Evolutionary conservation across 2,329 filamentous ascomycete species (phyloP).

Genomic region (Exophiala spinifera): DNA sequence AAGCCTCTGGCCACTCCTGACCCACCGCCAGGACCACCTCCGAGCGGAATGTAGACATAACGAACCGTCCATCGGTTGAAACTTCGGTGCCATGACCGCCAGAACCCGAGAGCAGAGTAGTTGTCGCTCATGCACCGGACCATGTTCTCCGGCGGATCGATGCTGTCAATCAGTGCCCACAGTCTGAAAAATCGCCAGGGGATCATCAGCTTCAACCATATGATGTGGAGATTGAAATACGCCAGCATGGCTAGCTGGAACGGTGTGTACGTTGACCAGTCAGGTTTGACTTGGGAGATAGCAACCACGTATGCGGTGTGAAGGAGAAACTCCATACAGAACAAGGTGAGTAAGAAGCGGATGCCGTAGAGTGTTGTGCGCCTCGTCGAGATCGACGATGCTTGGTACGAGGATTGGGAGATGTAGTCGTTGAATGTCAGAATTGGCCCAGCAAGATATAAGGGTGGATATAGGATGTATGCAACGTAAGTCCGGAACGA

Average conservation of each 20-base stretch:
- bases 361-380: conserved; percentile 79
- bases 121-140: conserved; percentile 94
- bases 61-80: conserved; percentile 94
- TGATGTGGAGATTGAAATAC: conserved; percentile 93
- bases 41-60: conserved; percentile 90
- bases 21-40: conserved; percentile 46
- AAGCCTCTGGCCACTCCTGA: conserved; percentile 56
- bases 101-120: conserved; percentile 85
- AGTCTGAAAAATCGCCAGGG: conserved; percentile 98
- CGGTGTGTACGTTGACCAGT: conserved; percentile 80
- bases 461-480: conserved; percentile 84
- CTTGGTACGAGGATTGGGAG: conserved; percentile 71
- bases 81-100: conserved; percentile 92
- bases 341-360: conserved; percentile 73
- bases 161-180: conserved; percentile 86
- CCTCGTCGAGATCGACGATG: conserved; percentile 64
- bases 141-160: conserved; percentile 98
- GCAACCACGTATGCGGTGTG: conserved; percentile 93
- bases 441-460: conserved; percentile 91
- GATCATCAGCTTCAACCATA: conserved; percentile 95
- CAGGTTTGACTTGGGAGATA: conserved; percentile 75
- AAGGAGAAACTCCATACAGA: conserved; percentile 86
- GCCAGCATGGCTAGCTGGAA: conserved; percentile 86
- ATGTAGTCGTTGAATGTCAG: conserved; percentile 98
- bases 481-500: conserved; percentile 83